Percentiles rank a stretch among this genome's conserved stretches.
These are phyloP conservation scores for Cetraspora pellucida DNA, from an alignment of 192 early-diverging fungal genomes.

Conservation along the genomic window DNA sequence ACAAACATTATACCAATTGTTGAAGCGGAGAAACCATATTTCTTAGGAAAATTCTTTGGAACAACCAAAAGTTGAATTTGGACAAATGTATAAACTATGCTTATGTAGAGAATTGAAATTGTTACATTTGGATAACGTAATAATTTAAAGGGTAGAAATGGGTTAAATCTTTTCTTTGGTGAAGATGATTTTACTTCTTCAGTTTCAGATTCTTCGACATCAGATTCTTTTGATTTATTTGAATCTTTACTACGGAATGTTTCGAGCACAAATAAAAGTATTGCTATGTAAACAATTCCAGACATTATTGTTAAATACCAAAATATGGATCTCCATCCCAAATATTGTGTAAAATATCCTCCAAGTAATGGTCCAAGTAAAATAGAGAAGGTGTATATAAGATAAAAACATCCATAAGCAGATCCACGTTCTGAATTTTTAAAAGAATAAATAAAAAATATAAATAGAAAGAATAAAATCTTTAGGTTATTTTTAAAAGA, in stretches of 20 bases:
- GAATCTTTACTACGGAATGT: neutral
- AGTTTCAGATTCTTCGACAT: neutral
- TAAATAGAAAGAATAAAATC: neutral
- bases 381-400: slow-evolving; percentile 13
- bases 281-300: neutral
- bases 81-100: neutral
- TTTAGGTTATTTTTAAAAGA: neutral
- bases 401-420: slow-evolving; percentile 43
- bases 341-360: neutral
- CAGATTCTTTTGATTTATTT: neutral
- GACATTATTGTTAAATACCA: neutral
- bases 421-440: slow-evolving; percentile 35
- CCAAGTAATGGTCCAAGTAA: slow-evolving; percentile 29
- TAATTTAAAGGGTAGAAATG: neutral
- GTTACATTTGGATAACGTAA: slow-evolving; percentile 15
- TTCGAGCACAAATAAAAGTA: neutral
- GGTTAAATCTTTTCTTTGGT: neutral
- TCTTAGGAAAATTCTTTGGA: neutral
- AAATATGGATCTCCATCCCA: neutral
- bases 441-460: neutral
- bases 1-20: slow-evolving; percentile 26
- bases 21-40: neutral
- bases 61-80: neutral
- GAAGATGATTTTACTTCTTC: neutral
- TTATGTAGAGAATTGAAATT: neutral